These are phyloP conservation scores for Soucietia sequanensis DNA, from an alignment of 805 yeast species.

Conservation along the genomic window DNA sequence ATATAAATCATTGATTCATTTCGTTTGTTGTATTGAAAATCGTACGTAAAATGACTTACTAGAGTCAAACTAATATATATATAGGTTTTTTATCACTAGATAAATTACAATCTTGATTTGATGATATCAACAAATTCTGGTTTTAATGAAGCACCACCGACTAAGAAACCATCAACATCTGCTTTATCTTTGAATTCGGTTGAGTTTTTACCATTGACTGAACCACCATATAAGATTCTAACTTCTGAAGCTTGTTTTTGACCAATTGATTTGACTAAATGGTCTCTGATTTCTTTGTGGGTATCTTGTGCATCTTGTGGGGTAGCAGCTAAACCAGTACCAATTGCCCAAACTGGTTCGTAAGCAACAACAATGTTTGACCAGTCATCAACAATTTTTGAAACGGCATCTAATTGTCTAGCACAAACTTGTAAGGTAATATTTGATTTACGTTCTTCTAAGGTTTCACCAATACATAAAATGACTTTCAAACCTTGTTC, in stretches of 20 bases:
- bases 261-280: conserved; percentile 76
- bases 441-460: conserved; percentile 90
- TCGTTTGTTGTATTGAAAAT: too few relatives aligned
- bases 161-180: conserved; percentile 98
- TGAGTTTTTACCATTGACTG: conserved; percentile 95
- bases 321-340: conserved; percentile 98
- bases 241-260: conserved; percentile 68
- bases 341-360: conserved; percentile 99
- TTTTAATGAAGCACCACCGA: conserved; percentile 98
- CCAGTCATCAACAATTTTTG: conserved; percentile 85
- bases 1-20: too few relatives aligned
- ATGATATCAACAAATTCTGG: conserved; percentile 96
- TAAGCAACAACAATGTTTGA: conserved; percentile 89
- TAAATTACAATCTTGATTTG: conserved; percentile 85
- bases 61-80: conserved; percentile 3
- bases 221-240: conserved; percentile 98
- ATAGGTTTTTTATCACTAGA: too few relatives aligned
- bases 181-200: conserved; percentile 83
- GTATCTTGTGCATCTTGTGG: conserved; percentile 97
- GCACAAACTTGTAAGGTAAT: conserved; percentile 82
- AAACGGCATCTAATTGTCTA: conserved; percentile 87
- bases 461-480: conserved; percentile 96
- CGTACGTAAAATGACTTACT: not conserved
- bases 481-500: conserved; percentile 88
- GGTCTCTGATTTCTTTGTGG: conserved; percentile 84